Percentiles rank a stretch among this genome's conserved stretches.
phyloP scores from a whole-genome alignment of 1,284 basidiomycete genomes.

The Malassezia slooffiae region DNA sequence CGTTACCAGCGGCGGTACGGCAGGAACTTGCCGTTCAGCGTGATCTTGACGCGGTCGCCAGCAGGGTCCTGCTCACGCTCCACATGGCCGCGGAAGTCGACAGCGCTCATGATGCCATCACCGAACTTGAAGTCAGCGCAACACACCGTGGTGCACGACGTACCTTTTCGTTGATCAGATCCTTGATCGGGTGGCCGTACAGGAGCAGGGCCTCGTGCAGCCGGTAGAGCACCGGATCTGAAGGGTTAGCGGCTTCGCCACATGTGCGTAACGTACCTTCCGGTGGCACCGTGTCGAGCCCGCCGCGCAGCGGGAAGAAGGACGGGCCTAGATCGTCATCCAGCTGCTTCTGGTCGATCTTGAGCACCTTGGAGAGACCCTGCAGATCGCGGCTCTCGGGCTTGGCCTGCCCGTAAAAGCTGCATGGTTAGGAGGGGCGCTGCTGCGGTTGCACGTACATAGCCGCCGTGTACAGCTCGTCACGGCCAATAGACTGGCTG shows the following conservation, averaged over 20 bases:
- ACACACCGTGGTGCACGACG: slow-evolving; percentile 10
- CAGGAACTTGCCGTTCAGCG: slow-evolving; percentile 37
- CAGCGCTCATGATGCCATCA: slow-evolving; percentile 38
- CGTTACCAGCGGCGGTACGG: slow-evolving; percentile 28
- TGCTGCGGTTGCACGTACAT: slow-evolving; percentile 13
- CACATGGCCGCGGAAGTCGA: slow-evolving; percentile 37
- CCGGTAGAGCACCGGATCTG: slow-evolving; percentile 23
- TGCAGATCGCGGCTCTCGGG: slow-evolving; percentile 24
- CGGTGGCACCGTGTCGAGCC: slow-evolving; percentile 30
- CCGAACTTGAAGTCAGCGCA: slow-evolving; percentile 18
- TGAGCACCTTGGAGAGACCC: slow-evolving; percentile 20
- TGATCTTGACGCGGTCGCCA: slow-evolving; percentile 40
- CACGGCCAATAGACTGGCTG: slow-evolving; percentile 22
- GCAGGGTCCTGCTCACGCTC: slow-evolving; percentile 28
- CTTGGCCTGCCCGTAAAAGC: slow-evolving; percentile 41
- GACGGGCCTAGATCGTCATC: slow-evolving; percentile 22
- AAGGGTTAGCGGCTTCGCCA: neutral
- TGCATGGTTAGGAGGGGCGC: neutral
- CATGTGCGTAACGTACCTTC: slow-evolving; percentile 21
- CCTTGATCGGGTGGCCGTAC: slow-evolving; percentile 35
- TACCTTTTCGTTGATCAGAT: slow-evolving; percentile 43
- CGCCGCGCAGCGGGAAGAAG: slow-evolving; percentile 28
- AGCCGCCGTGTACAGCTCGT: slow-evolving; percentile 35
- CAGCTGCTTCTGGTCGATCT: slow-evolving; percentile 18
- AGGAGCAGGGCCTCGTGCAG: slow-evolving; percentile 30